Evolutionary conservation across 1,284 basidiomycete species (phyloP), one percentile per base, ranked within the genome.

Genomic region (Neotropicomus parvogracilis): DNA sequence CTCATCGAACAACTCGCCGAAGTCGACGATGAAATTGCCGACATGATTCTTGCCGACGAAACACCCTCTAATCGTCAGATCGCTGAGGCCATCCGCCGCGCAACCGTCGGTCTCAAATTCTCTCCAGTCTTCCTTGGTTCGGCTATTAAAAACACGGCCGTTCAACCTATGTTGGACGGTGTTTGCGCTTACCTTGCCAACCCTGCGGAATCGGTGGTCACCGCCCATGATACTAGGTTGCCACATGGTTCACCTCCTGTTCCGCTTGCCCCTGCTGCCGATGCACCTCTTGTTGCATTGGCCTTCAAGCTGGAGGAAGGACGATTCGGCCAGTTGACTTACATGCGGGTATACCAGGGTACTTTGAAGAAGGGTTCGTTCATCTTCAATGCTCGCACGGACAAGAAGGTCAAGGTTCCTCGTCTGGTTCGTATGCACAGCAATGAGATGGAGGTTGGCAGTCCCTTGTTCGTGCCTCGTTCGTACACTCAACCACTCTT

Each of bases 291-390:
- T 34, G 91, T 99, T 54, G 94, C 91, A 17, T 75, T 99, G 39
- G 97, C 97, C 9, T 99, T 99, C 81, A 99, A 99, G 75, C 79
- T 99, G 38, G 97, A 99, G 68, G 97, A 99, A 72, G 94, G 95
- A 20, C 80, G 91, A 24, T 99, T 91, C 66, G 97, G 97, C 13
- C 97, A 99, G 71, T 74, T 99, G 63, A 99, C 97, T 0, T 99
- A 99, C 71, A 94, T 99, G 83, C 80, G 97, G n/a, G 91, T 99
- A 42, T 99, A 99, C 68, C 95, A 98, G 69, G 97, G 97, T 24
- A 24, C 24, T 4, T 24, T 24, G 24, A 24, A 24, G 24, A 24
- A 24, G 24, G 24, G 24, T 5, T 24, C 24, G 4, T 24, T 24
- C 24, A 24, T 24, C 4, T 24, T 24, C 24, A 24, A 24, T 24